Conservation (phyloP, 495 filamentous ascomycete genomes). For the Glutinoglossum americanum region DNA sequence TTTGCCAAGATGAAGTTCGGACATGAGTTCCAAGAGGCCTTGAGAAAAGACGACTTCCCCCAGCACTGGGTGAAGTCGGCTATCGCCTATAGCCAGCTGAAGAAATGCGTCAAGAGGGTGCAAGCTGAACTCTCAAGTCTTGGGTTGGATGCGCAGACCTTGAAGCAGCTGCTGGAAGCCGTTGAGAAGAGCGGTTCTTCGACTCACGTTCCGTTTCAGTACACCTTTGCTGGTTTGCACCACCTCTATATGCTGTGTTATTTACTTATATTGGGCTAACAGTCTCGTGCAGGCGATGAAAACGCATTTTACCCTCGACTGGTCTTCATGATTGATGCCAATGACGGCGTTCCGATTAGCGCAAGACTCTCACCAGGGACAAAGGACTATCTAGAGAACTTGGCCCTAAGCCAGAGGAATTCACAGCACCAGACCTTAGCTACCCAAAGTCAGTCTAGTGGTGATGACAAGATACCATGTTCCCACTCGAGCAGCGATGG, state of each 20-base stretch:
- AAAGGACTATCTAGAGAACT: constrained; percentile 26
- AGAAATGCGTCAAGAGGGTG: constrained; percentile 54
- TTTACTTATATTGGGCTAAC: neutral
- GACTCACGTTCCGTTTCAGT: constrained; percentile 8
- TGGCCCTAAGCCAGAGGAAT: constrained; percentile 15
- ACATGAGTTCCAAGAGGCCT: constrained; percentile 37
- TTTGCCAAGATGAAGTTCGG: constrained; percentile 45
- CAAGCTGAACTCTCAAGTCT: constrained; percentile 33
- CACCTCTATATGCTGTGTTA: neutral
- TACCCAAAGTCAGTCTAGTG: neutral
- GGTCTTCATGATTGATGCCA: constrained; percentile 30
- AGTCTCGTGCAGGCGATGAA: constrained; percentile 11
- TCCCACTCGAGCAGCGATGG: neutral
- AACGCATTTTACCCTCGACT: constrained; percentile 32
- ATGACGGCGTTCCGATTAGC: constrained; percentile 30
- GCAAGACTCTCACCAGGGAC: constrained; percentile 32
- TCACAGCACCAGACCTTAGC: neutral
- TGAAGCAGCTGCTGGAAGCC: constrained; percentile 24
- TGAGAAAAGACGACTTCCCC: constrained; percentile 33
- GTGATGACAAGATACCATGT: neutral
- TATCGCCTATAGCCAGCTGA: constrained; percentile 50
- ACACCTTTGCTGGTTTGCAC: constrained; percentile 12
- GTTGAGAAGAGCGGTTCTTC: neutral
- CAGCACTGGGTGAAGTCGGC: constrained; percentile 45
- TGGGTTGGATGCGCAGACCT: constrained; percentile 38